Percentiles rank a stretch among this genome's conserved stretches.
These are phyloP conservation scores for Pyrenochaeta sp. DNA, from an alignment of 2,329 filamentous ascomycete genomes.

Conservation along the genomic window DNA sequence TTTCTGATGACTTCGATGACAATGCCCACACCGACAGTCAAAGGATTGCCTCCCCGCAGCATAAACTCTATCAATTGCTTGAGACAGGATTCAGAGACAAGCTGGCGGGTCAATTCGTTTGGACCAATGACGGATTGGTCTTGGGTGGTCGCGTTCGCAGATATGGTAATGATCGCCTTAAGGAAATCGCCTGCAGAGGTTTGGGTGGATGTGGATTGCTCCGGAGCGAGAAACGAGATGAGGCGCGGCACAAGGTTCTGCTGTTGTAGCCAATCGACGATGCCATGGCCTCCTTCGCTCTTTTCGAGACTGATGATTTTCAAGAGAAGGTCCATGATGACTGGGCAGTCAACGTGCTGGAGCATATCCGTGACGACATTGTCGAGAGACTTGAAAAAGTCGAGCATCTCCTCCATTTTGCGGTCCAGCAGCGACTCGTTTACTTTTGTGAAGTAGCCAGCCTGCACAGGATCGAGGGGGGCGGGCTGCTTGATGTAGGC, in stretches of 20 bases:
- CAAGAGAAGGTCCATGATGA: slow-evolving; percentile 96
- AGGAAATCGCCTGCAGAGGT: slow-evolving; percentile 97
- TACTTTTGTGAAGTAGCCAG: slow-evolving; percentile 98
- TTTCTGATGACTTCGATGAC: slow-evolving; percentile 98
- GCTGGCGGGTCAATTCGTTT: slow-evolving; percentile 92
- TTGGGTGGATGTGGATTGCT: slow-evolving; percentile 88
- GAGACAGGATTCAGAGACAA: slow-evolving; percentile 86
- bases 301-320: slow-evolving; percentile 98
- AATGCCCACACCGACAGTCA: slow-evolving; percentile 96
- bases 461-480: slow-evolving; percentile 89
- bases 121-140: slow-evolving; percentile 99
- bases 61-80: slow-evolving; percentile 88
- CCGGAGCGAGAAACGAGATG: slow-evolving; percentile 83
- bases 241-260: slow-evolving; percentile 87
- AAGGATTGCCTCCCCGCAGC: slow-evolving; percentile 89
- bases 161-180: slow-evolving; percentile 98
- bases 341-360: slow-evolving; percentile 93
- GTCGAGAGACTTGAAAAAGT: slow-evolving; percentile 83
- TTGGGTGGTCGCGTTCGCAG: slow-evolving; percentile 95
- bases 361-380: slow-evolving; percentile 84
- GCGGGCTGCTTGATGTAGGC: slow-evolving; percentile 82
- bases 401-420: slow-evolving; percentile 97
- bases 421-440: slow-evolving; percentile 98
- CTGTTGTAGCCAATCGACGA: slow-evolving; percentile 95
- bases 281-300: slow-evolving; percentile 86